Base-by-base conservation (phyloP, 345 rosid genomes). In the Acer negundo region DNA sequence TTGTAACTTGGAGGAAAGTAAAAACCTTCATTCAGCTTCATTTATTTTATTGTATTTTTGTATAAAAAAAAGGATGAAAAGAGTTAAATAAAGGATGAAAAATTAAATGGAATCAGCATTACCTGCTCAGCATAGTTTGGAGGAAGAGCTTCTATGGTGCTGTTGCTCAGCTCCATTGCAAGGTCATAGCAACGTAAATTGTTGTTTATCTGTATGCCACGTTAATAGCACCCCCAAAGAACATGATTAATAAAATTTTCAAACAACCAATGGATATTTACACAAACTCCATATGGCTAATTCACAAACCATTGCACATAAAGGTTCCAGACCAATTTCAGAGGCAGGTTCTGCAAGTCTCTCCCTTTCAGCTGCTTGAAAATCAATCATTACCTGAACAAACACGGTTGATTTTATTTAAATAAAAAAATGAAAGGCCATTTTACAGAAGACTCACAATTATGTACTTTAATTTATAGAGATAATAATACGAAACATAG, bases 121-220 rank as follows among this genome's bases (percentile, higher is more conserved):
- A 96, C 99, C 98, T 96, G 99, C 81, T 94, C 97, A n/a, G 94
- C 94, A 75, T 96, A 94, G 83, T 89, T 92, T 83, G 89, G 93
- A 38, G 99, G 98, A 86, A 96, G 98, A 55, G 97, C 97, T 87
- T 96, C 99, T 72, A 89, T 79, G 59, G 91, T 90, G 88, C 94
- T 90, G 84, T 78, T 91, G 82, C 98, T 93, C 69, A 96, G 82
- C 87, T 96, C 99, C 97, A 89, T 89, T 13, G 99, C 98, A 81
- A 96, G 99, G 86, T 92, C 98, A 83, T 96, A 94, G 84, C 99
- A 96, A 78, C 97, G 97, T 76, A 96, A 89, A 84, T 96, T 96
- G 85, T 94, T 94, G 87, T 96, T 96, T 83, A 96, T 87, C 99
- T 94, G 90, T 69, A 61, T 26, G 53, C 67, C 74, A 72, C 51